Evolutionary conservation across 1,139 yeast genomes (phyloP), one percentile per base, ranked within the genome.

Genomic region (Pichia sp.): DNA sequence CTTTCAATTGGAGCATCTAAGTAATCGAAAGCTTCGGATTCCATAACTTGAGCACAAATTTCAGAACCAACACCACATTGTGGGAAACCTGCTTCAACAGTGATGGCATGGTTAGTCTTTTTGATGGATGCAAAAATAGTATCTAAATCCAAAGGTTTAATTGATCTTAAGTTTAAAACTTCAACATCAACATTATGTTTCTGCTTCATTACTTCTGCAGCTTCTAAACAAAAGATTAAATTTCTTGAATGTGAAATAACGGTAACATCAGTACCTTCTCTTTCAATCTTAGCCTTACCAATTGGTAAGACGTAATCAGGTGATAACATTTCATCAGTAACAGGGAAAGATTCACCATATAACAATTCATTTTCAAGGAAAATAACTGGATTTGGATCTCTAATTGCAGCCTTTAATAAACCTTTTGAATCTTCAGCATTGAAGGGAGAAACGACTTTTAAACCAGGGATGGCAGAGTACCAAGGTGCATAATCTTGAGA

Each of bases 11-110:
- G 99, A 58, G 99, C 96, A 73, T 95, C 99, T 72, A 95, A 83
- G 81, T 90, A 88, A 75, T 95, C 99, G 64, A 93, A 93, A 53
- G 96, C 98, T 73, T 91, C 98, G 53, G 96, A 83, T 77, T 95
- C 99, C 97, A 93, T 90, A 68, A 95, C 80, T 75, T 90, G 96
- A 58, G 98, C 99, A 70, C 93, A 84, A 67, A 95, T 87, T 79
- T 95, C 99, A 53, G 98, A 88, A 67, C 99, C 99, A 62, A 95
- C 95, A 75, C 99, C 98, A 68, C 89, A 93, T 54, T 90, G 95
- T 64, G 99, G 99, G 95, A 83, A 95, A 56, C 96, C 97, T 53
- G 96, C 85, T 77, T 95, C 99, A 59, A 93, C 97, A 50, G 98
- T 85, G 65, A 95, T 84, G 72, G 91, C 81, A 70, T 95, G 96